Evolutionary conservation across 305 asterid species (phyloP).

Genomic region (Fraxinus baroniana): DNA sequence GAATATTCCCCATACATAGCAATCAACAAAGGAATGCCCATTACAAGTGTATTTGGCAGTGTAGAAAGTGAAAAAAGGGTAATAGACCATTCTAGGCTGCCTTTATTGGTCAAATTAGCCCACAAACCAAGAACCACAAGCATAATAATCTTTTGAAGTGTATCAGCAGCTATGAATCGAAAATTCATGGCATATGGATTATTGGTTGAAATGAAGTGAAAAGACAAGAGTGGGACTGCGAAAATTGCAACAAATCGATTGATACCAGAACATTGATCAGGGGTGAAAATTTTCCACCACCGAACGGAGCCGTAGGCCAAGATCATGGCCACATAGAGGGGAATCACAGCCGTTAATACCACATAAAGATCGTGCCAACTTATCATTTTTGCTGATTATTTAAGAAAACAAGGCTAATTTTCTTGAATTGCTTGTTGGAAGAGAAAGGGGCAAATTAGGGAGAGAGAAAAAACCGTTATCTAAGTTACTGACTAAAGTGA

Average conservation of each 20-base stretch:
- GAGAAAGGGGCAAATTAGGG: slow-evolving; percentile 27
- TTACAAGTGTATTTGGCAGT: slow-evolving; percentile 85
- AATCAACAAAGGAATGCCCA: slow-evolving; percentile 84
- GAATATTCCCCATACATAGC: slow-evolving; percentile 84
- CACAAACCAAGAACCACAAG: slow-evolving; percentile 54
- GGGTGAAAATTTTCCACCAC: slow-evolving; percentile 94
- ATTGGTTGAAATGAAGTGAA: slow-evolving; percentile 80
- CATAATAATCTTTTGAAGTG: slow-evolving; percentile 80
- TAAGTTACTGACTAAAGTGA: slow-evolving; percentile 44
- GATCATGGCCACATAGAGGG: slow-evolving; percentile 92
- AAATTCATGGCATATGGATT: slow-evolving; percentile 83
- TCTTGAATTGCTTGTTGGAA: not conserved
- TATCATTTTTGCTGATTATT: slow-evolving; percentile 49
- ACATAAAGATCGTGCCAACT: slow-evolving; percentile 74
- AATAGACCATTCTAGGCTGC: slow-evolving; percentile 89
- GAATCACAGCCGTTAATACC: slow-evolving; percentile 78
- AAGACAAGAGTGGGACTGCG: slow-evolving; percentile 90
- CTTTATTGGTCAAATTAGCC: slow-evolving; percentile 69
- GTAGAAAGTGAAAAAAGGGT: slow-evolving; percentile 85
- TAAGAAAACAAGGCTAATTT: not conserved
- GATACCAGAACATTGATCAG: slow-evolving; percentile 97
- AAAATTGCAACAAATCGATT: slow-evolving; percentile 90
- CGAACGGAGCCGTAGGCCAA: slow-evolving; percentile 92
- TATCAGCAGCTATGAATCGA: slow-evolving; percentile 91
- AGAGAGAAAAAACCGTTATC: slow-evolving; percentile 35